Conservation (phyloP, 805 yeast species). For the Schizosaccharomyces cryophilus region DNA sequence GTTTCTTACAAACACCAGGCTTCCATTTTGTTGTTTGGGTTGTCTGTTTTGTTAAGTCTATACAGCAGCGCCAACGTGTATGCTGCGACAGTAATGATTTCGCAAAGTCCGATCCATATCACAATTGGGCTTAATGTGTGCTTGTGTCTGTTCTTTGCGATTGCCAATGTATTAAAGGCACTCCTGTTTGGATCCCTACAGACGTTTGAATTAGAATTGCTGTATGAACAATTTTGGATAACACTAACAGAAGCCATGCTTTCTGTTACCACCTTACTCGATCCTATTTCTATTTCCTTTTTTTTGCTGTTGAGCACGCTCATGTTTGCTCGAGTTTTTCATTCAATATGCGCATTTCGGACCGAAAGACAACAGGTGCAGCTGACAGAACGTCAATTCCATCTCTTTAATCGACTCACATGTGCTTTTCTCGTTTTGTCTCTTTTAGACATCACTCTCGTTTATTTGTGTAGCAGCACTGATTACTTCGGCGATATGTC, state of each 20-base stretch:
- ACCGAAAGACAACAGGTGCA: conserved; percentile 16
- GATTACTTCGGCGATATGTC: neutral
- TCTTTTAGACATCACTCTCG: conserved; percentile 19
- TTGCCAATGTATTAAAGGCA: conserved; percentile 27
- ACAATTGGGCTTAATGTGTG: conserved; percentile 12
- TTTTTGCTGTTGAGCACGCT: conserved; percentile 19
- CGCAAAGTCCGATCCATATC: conserved; percentile 16
- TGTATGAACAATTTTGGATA: conserved; percentile 38
- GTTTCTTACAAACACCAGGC: neutral
- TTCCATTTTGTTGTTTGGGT: neutral
- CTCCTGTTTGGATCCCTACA: conserved; percentile 53
- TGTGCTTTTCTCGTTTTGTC: conserved; percentile 18
- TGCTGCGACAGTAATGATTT: neutral
- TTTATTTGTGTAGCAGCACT: neutral
- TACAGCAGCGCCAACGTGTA: conserved; percentile 1
- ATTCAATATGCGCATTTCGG: conserved; percentile 42
- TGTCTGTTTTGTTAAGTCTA: neutral
- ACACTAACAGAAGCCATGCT: conserved; percentile 36
- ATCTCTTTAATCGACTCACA: neutral
- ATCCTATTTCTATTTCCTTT: conserved; percentile 23
- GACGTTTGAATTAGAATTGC: conserved; percentile 50
- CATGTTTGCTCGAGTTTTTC: conserved; percentile 40
- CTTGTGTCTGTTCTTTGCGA: conserved; percentile 11
- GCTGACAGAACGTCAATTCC: neutral
- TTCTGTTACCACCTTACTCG: conserved; percentile 28